phyloP scores from a whole-genome alignment of 2,329 filamentous ascomycete genomes.

The Pleomassaria siparia region DNA sequence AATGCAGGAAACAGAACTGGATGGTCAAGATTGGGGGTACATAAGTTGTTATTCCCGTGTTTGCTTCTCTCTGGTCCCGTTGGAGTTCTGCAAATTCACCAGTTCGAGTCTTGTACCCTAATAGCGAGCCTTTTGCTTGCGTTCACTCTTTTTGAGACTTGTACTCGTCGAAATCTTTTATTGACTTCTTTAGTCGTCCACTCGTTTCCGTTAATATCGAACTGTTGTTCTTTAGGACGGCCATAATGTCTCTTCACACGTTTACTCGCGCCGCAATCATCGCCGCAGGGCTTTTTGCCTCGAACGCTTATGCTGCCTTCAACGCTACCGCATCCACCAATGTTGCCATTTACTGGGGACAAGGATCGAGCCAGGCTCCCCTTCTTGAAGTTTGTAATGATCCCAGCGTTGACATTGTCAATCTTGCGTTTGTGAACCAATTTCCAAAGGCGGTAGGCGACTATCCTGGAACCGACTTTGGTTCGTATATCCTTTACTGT shows the following conservation, averaged over 20 bases:
- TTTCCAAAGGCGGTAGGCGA: slow-evolving; percentile 54
- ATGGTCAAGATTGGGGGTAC: background rate
- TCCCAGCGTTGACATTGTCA: slow-evolving; percentile 56
- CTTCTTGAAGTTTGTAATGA: slow-evolving; percentile 56
- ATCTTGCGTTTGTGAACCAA: slow-evolving; percentile 57
- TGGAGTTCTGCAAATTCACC: background rate
- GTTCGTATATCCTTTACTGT: slow-evolving; percentile 46
- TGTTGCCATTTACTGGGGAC: slow-evolving; percentile 59
- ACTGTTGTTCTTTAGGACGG: background rate
- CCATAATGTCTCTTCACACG: slow-evolving; percentile 39
- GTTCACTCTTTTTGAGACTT: slow-evolving; percentile 55
- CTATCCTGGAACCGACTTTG: slow-evolving; percentile 59
- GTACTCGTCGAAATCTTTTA: slow-evolving; percentile 42
- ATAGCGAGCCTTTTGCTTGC: slow-evolving; percentile 52
- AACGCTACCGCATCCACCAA: slow-evolving; percentile 48
- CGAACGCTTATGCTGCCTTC: slow-evolving; percentile 42
- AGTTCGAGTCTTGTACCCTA: slow-evolving; percentile 27
- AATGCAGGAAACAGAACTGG: background rate
- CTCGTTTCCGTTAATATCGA: slow-evolving; percentile 22
- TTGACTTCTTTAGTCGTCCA: slow-evolving; percentile 35
- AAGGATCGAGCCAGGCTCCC: slow-evolving; percentile 53
- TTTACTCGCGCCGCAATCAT: slow-evolving; percentile 35
- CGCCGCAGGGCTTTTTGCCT: slow-evolving; percentile 37
- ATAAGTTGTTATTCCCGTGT: background rate
- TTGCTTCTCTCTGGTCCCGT: background rate